Percentiles rank a stretch among this genome's conserved stretches.
These are phyloP conservation scores for Trametes cinnabarina DNA, from an alignment of 768 basidiomycete genomes.

Conservation along the genomic window DNA sequence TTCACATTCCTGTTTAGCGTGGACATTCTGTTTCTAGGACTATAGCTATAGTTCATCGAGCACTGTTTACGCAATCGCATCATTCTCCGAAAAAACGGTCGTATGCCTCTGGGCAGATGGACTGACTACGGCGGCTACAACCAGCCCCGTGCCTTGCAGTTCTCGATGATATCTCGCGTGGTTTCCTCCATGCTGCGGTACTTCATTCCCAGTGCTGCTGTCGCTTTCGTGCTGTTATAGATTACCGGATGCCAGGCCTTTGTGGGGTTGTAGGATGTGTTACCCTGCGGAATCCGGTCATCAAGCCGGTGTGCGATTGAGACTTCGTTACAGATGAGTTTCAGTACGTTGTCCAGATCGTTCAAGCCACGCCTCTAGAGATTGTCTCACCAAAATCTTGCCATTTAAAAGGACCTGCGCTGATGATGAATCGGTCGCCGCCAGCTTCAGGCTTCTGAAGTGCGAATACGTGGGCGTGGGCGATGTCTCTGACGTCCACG, in stretches of 20 bases:
- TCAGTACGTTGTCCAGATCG: slow-evolving; percentile 8
- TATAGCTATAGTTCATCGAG: too few relatives aligned
- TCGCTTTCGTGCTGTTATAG: too few relatives aligned
- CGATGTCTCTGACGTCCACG: slow-evolving; percentile 56
- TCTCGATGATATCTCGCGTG: neutral
- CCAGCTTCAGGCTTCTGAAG: slow-evolving; percentile 50
- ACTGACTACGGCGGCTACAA: too few relatives aligned
- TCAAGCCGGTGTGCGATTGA: slow-evolving; percentile 4
- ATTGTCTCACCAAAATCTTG: slow-evolving; percentile 21
- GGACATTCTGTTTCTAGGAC: too few relatives aligned
- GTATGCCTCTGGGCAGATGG: neutral
- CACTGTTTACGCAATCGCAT: neutral
- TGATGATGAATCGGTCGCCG: slow-evolving; percentile 55
- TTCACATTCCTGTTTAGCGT: too few relatives aligned
- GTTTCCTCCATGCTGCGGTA: too few relatives aligned
- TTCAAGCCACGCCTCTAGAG: slow-evolving; percentile 17
- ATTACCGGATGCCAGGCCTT: too few relatives aligned
- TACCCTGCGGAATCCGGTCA: too few relatives aligned
- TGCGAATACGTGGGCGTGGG: slow-evolving; percentile 49
- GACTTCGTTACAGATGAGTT: slow-evolving; percentile 35
- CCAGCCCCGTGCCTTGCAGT: neutral
- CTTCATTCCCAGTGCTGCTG: too few relatives aligned
- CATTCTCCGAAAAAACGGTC: neutral
- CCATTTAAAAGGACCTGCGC: slow-evolving; percentile 28
- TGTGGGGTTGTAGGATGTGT: too few relatives aligned